Percentiles rank a stretch among this genome's conserved stretches.
phyloP scores from a whole-genome alignment of 1,284 basidiomycete species.

The Cryptococcus sp. region DNA sequence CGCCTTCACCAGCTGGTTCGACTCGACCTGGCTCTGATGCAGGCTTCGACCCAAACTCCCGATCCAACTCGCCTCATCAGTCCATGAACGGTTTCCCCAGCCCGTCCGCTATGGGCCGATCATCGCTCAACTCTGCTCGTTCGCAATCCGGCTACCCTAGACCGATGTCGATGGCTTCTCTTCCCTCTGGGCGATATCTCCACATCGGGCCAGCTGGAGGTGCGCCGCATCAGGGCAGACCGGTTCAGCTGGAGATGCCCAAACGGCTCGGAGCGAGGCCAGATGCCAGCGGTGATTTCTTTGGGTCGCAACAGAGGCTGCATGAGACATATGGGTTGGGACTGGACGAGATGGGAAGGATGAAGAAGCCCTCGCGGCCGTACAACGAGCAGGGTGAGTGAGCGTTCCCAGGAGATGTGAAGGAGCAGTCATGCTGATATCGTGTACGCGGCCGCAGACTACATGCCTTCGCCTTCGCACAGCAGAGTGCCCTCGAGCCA shows the following conservation, averaged over 20 bases:
- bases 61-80: slow-evolving; percentile 28
- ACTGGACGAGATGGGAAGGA: slow-evolving; percentile 20
- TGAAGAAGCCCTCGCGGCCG: slow-evolving; percentile 12
- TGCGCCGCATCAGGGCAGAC: slow-evolving; percentile 41
- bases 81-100: slow-evolving; percentile 24
- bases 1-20: slow-evolving; percentile 28
- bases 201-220: slow-evolving; percentile 32
- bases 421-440: neutral
- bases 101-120: slow-evolving; percentile 7
- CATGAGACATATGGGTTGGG: slow-evolving; percentile 13
- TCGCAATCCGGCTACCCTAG: slow-evolving; percentile 14
- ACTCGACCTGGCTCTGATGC: slow-evolving; percentile 19
- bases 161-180: slow-evolving; percentile 33
- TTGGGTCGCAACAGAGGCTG: slow-evolving; percentile 10
- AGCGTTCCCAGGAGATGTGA: neutral
- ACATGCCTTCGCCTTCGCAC: slow-evolving; percentile 9
- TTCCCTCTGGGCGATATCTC: slow-evolving; percentile 30
- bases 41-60: slow-evolving; percentile 20
- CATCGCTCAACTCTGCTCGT: slow-evolving; percentile 11
- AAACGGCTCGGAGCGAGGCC: slow-evolving; percentile 28
- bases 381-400: slow-evolving; percentile 17
- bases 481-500: slow-evolving; percentile 4
- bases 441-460: slow-evolving; percentile 3
- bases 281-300: slow-evolving; percentile 29
- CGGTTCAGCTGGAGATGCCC: slow-evolving; percentile 41